Percentiles rank a stretch among this genome's conserved stretches.
phyloP scores from a whole-genome alignment of 2,329 filamentous ascomycete species.

The Trichoderma harzianum region DNA sequence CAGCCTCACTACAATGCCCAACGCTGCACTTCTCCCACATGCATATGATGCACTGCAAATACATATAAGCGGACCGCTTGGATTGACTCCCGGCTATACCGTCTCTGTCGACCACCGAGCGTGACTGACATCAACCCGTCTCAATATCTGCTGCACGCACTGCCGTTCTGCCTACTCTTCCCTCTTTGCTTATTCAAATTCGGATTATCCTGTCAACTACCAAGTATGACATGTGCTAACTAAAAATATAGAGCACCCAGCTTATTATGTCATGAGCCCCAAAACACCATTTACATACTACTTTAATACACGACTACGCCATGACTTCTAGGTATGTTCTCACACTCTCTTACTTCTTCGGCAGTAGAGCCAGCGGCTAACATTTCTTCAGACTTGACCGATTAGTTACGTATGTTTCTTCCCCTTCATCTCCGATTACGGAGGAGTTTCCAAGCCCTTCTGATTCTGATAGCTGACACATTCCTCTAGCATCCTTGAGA shows the following conservation, averaged over 20 bases:
- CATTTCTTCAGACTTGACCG: constrained; percentile 65
- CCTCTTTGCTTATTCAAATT: neutral
- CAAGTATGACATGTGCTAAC: neutral
- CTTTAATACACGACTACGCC: constrained; percentile 34
- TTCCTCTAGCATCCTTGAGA: constrained; percentile 78
- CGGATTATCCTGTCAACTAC: neutral
- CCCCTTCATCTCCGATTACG: no score
- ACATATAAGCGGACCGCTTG: neutral
- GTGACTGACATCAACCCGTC: neutral
- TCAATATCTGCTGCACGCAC: neutral
- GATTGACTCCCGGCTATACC: neutral
- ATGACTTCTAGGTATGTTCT: constrained; percentile 55
- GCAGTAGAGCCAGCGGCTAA: constrained; percentile 2
- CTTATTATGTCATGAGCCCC: constrained; percentile 29
- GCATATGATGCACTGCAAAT: neutral
- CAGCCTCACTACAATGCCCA: neutral
- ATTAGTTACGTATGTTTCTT: constrained; percentile 74
- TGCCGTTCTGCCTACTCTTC: neutral
- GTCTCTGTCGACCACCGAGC: neutral
- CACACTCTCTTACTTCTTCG: neutral
- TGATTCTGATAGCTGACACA: neutral
- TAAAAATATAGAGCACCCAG: neutral
- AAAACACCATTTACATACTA: constrained; percentile 21
- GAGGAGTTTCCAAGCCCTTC: no score
- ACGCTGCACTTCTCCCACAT: neutral